Conservation (phyloP, 495 filamentous ascomycete genomes). For the Penicillium atrosanguineum region DNA sequence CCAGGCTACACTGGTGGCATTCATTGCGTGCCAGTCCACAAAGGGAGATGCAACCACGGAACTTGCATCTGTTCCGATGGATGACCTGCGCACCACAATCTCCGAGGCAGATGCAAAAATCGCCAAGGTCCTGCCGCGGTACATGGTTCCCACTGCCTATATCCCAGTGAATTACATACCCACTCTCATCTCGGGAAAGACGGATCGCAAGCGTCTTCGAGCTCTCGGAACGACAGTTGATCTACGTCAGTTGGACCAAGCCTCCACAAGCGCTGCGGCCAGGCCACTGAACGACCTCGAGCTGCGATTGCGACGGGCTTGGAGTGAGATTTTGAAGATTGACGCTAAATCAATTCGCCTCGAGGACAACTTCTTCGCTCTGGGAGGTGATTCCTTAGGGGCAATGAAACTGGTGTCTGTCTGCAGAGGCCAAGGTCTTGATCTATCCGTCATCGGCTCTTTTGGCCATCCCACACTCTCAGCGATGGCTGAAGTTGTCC, state of each 20-base stretch:
- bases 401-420: slow-evolving; percentile 53
- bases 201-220: slow-evolving; percentile 39
- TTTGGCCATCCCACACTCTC: slow-evolving; percentile 51
- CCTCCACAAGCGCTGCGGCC: slow-evolving; percentile 1
- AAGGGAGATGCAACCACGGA: slow-evolving; percentile 18
- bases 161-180: slow-evolving; percentile 41
- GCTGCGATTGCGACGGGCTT: slow-evolving; percentile 37
- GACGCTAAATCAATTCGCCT: slow-evolving; percentile 27
- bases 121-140: slow-evolving; percentile 34
- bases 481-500: slow-evolving; percentile 31
- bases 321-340: slow-evolving; percentile 42
- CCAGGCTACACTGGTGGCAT: slow-evolving; percentile 37
- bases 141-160: slow-evolving; percentile 47
- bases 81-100: slow-evolving; percentile 18
- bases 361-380: slow-evolving; percentile 54
- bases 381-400: slow-evolving; percentile 62
- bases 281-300: slow-evolving; percentile 37
- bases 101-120: slow-evolving; percentile 28
- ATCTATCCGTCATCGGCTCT: slow-evolving; percentile 34
- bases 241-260: slow-evolving; percentile 29
- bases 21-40: slow-evolving; percentile 31
- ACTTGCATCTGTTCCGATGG: slow-evolving; percentile 11
- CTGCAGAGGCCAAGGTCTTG: slow-evolving; percentile 30
- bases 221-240: slow-evolving; percentile 32
- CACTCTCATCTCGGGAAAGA: slow-evolving; percentile 43